Conservation (phyloP, 169 alveolate species). For the Plasmodium sp. region DNA sequence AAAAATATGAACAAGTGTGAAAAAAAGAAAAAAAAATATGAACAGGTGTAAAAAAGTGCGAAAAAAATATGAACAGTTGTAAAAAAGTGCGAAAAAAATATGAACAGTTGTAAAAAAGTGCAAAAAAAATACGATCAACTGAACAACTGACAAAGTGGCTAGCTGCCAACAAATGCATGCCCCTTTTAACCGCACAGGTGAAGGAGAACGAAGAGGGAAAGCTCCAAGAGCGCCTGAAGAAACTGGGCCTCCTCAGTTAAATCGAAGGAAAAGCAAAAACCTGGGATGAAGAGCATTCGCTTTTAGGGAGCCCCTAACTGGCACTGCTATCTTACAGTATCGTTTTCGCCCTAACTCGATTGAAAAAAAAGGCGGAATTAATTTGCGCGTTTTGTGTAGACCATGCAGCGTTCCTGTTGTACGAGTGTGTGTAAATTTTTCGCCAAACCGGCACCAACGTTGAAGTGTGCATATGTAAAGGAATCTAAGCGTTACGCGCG, state of each 20-base stretch:
- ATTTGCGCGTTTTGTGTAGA: not conserved
- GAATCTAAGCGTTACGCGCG: not conserved
- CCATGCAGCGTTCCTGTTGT: not conserved
- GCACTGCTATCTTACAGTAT: not conserved
- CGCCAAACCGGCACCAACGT: not conserved
- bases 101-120: not conserved
- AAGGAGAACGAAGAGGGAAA: conserved; percentile 68
- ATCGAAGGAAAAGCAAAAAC: not conserved
- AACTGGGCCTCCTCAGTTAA: conserved; percentile 6
- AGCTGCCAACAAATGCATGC: not conserved
- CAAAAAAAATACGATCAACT: not conserved
- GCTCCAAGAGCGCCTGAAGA: conserved; percentile 44
- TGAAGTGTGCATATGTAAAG: not conserved
- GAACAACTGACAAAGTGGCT: not conserved
- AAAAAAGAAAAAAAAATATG: not conserved
- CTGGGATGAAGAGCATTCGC: not conserved
- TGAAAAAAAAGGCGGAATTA: not conserved
- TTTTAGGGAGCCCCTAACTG: not conserved
- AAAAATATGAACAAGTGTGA: not conserved
- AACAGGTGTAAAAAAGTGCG: not conserved
- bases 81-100: not conserved
- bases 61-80: no score
- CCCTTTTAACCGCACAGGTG: conserved; percentile 1
- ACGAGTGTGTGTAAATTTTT: not conserved
- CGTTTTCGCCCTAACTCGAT: not conserved